These are phyloP conservation scores for Termitomyces sp. DNA, from an alignment of 768 basidiomycete species.

Conservation along the genomic window DNA sequence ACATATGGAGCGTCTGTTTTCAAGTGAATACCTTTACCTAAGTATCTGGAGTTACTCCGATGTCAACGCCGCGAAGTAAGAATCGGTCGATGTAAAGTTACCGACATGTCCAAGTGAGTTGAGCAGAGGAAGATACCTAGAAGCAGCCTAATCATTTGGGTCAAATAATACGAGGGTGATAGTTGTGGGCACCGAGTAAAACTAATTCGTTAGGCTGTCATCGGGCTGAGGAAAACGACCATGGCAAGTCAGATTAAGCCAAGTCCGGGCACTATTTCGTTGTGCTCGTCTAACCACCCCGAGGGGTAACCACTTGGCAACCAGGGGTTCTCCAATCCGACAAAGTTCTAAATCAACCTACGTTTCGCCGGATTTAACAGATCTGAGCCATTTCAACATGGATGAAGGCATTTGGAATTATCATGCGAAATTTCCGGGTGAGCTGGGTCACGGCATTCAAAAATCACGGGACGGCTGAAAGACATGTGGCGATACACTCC, in stretches of 20 bases:
- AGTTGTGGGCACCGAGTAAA: background rate
- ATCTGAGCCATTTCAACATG: background rate
- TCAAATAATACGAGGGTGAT: background rate
- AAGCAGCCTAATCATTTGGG: background rate
- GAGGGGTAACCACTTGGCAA: background rate
- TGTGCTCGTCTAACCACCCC: background rate
- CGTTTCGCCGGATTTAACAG: background rate
- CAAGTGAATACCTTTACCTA: too few species aligned
- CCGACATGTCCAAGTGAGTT: background rate
- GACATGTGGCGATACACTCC: background rate
- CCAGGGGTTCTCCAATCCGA: background rate
- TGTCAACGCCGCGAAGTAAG: background rate
- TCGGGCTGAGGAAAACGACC: background rate
- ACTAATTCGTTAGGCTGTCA: background rate
- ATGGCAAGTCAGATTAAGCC: background rate
- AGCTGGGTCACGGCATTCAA: background rate
- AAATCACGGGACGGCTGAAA: background rate
- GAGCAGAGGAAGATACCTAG: background rate
- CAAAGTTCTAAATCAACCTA: background rate
- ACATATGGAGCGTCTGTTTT: background rate
- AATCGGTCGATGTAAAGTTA: background rate
- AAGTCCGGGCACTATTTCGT: background rate
- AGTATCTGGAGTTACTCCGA: background rate
- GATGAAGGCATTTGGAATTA: background rate
- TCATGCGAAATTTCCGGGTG: background rate